Evolutionary conservation across 108 stramenopile genomes (phyloP), one percentile per base, ranked within the genome.

Genomic region (Bacterosira constricta): DNA sequence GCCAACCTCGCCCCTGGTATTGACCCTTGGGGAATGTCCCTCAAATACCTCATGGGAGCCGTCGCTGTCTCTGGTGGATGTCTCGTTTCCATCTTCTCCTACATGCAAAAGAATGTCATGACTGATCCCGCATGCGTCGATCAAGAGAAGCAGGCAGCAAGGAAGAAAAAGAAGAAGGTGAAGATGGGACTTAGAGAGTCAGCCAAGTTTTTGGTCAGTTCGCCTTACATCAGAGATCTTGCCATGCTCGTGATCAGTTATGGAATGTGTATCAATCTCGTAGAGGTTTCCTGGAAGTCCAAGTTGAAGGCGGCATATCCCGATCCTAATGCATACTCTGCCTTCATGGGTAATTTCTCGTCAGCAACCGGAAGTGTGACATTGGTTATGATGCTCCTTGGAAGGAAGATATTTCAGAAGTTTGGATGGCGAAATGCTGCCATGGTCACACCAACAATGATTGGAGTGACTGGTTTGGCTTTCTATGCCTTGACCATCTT

Each of bases 201-300:
- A 17, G 91, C 94, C 32, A 91, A 96, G 69, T 98, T 96, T 83
- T 86, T 98, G 23, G 81, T 92, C 75, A 88, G 79, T 58, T 92
- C 90, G 26, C 77, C 83, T 9, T 99, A 97, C 91, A 97, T 96
- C 78, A 81, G 93, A 3, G 80, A 98, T 73, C 69, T 99, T 35
- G 97, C 97, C 0, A 88, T 83, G 42, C 71, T 99, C 27, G 99
- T 99, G 11, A 94, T 99, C 36, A 88, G 89, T 51, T 99, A 99
- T 67, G 99, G 99, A 56, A 92, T 99, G 95, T 93, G 94, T 63
- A 99, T 99, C 85, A 98, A 98, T 84, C 92, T 99, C 71, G 97
- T 98, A 11, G 99, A 99, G 81, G 98, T 99, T 20, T 95, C 93
- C 35, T 99, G 99, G 99, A 99, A 99, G 88, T 79, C 95, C 32